These are phyloP conservation scores for Ceratocystis cacaofunesta DNA, from an alignment of 2,329 filamentous ascomycete species.

Conservation along the genomic window DNA sequence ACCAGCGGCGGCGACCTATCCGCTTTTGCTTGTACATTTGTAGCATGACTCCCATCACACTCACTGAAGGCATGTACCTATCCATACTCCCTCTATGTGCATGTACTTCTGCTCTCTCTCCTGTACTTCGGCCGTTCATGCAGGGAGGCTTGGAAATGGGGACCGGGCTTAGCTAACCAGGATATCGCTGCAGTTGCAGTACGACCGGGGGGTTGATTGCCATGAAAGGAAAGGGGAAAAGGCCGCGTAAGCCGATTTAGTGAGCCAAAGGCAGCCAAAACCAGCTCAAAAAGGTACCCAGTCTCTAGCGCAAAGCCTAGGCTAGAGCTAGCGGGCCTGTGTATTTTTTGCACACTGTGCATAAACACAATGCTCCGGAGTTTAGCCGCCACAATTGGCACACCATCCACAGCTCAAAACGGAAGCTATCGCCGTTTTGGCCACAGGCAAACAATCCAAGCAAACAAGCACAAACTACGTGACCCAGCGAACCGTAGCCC, in stretches of 20 bases:
- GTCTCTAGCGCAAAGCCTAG: background rate
- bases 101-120: background rate
- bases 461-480: background rate
- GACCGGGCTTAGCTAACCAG: background rate
- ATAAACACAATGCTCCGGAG: background rate
- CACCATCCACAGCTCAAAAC: background rate
- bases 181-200: constrained; percentile 3
- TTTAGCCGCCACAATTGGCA: background rate
- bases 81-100: background rate
- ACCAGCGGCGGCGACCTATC: background rate
- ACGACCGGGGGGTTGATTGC: background rate
- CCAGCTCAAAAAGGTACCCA: background rate
- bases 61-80: background rate
- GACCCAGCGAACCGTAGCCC: background rate
- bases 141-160: constrained; percentile 5
- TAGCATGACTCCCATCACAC: background rate
- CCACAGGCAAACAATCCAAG: background rate
- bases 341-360: background rate
- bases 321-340: background rate
- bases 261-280: background rate
- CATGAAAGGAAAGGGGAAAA: constrained; percentile 11
- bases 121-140: background rate
- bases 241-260: constrained; percentile 15
- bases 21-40: background rate
- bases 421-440: background rate